These are phyloP conservation scores for Diaporthe destruens DNA, from an alignment of 2,329 filamentous ascomycete genomes.

Conservation along the genomic window DNA sequence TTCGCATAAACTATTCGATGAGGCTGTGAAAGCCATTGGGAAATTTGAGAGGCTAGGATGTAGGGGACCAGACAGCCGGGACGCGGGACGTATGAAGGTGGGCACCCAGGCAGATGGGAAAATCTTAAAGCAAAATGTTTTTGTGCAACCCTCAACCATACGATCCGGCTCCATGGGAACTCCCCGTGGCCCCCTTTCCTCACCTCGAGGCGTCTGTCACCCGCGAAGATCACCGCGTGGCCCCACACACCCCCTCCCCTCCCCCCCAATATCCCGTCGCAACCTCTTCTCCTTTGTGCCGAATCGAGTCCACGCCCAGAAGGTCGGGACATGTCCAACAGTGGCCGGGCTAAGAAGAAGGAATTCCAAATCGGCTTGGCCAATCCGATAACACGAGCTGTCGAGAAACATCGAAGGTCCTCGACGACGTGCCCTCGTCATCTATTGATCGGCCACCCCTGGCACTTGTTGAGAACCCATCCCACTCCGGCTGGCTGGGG, in stretches of 20 bases:
- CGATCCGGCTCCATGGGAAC: constrained; percentile 32
- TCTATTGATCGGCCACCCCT: constrained; percentile 24
- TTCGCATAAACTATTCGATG: constrained; percentile 39
- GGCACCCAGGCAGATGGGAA: constrained; percentile 22
- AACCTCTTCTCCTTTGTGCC: constrained; percentile 26
- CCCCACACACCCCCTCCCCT: constrained; percentile 21
- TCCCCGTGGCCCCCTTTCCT: constrained; percentile 3
- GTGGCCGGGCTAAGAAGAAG: constrained; percentile 26
- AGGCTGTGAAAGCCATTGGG: constrained; percentile 39
- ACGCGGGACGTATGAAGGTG: constrained; percentile 6
- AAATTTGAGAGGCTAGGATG: constrained; percentile 30
- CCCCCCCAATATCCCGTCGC: constrained; percentile 25
- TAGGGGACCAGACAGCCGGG: constrained; percentile 6
- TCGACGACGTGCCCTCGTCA: constrained; percentile 33
- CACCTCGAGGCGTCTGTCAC: constrained; percentile 40
- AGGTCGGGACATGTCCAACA: constrained; percentile 38
- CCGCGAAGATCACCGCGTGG: constrained; percentile 38
- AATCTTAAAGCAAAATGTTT: constrained; percentile 3
- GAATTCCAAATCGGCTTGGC: constrained; percentile 41
- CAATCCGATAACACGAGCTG: constrained; percentile 34
- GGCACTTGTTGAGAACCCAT: constrained; percentile 29
- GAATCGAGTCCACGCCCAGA: constrained; percentile 31
- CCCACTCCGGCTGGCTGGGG: constrained; percentile 4
- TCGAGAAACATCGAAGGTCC: constrained; percentile 23
- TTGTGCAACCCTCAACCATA: constrained; percentile 37